These are phyloP conservation scores for Zymoseptoria brevis DNA, from an alignment of 2,329 filamentous ascomycete genomes.

Conservation along the genomic window DNA sequence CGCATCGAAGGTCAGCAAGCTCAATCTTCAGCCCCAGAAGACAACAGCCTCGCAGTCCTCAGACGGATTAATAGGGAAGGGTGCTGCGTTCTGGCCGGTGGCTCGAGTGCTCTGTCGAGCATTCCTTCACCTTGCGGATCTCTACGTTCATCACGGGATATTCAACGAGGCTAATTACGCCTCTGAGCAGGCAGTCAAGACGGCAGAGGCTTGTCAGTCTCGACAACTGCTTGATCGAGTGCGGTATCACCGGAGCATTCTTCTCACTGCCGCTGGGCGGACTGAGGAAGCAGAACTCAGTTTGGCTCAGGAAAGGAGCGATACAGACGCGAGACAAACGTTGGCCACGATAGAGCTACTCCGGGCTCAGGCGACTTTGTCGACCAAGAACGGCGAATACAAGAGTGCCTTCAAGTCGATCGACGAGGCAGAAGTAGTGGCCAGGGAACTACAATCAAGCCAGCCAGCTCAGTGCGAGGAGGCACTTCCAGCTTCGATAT, in stretches of 20 bases:
- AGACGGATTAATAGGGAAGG: conserved; percentile 35
- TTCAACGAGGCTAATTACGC: conserved; percentile 85
- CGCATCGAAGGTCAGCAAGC: conserved; percentile 26
- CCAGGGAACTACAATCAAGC: conserved; percentile 3
- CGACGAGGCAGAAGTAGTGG: conserved; percentile 13
- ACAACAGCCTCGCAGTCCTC: neutral
- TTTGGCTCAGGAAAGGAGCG: conserved; percentile 12
- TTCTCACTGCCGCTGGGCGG: conserved; percentile 19
- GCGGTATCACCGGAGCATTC: conserved; percentile 15
- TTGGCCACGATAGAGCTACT: conserved; percentile 14
- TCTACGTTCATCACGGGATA: conserved; percentile 78
- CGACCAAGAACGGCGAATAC: conserved; percentile 14
- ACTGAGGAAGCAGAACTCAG: conserved; percentile 26
- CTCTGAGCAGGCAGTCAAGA: conserved; percentile 70
- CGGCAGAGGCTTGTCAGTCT: conserved; percentile 47
- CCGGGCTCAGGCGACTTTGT: conserved; percentile 17
- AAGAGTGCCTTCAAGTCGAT: conserved; percentile 14
- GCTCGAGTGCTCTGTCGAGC: conserved; percentile 65
- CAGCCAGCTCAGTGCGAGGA: neutral
- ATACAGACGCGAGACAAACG: neutral
- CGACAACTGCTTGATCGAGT: conserved; percentile 11
- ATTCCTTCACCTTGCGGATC: conserved; percentile 63
- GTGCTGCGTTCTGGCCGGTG: conserved; percentile 71
- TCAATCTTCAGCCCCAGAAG: conserved; percentile 31
- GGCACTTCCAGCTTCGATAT: neutral